Evolutionary conservation across 1,139 yeast genomes (phyloP).

Genomic region (Suhomyces panamericanus): DNA sequence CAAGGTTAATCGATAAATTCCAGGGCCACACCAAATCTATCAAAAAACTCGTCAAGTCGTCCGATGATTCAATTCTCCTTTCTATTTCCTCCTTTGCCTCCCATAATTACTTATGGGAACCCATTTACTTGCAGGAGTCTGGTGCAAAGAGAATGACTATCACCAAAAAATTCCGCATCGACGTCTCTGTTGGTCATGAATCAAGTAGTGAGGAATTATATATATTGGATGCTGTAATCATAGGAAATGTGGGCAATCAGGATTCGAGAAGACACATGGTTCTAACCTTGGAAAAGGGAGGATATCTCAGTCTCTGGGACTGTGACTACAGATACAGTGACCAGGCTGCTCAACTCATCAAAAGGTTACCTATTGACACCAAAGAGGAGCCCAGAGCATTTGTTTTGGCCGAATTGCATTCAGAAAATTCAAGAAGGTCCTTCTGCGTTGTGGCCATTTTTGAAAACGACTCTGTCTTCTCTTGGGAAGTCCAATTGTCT

Average conservation of each 20-base stretch:
- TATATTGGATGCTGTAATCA: slow-evolving; percentile 35
- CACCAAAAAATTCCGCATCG: slow-evolving; percentile 38
- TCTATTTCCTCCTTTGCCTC: slow-evolving; percentile 46
- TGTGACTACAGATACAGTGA: slow-evolving; percentile 44
- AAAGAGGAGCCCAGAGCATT: slow-evolving; percentile 29
- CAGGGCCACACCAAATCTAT: slow-evolving; percentile 89
- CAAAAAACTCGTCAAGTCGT: slow-evolving; percentile 60
- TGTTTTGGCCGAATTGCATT: slow-evolving; percentile 22
- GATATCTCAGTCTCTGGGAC: slow-evolving; percentile 64
- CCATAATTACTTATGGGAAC: slow-evolving; percentile 69
- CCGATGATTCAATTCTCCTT: slow-evolving; percentile 31
- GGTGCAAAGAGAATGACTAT: slow-evolving; percentile 26
- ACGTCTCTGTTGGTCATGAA: slow-evolving; percentile 15
- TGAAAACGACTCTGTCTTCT: slow-evolving; percentile 24
- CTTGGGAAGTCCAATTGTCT: slow-evolving; percentile 30
- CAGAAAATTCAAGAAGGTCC: slow-evolving; percentile 7
- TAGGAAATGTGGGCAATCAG: slow-evolving; percentile 29
- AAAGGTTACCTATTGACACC: slow-evolving; percentile 16
- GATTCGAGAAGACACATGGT: slow-evolving; percentile 33
- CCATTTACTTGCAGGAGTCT: slow-evolving; percentile 32
- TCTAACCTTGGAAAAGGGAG: slow-evolving; percentile 56
- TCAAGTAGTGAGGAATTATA: slow-evolving; percentile 13
- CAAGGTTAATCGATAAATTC: slow-evolving; percentile 42
- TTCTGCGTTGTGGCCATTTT: slow-evolving; percentile 32
- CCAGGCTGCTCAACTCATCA: slow-evolving; percentile 28